These are phyloP conservation scores for Isoetes taiwanensis DNA, from an alignment of 75 land plant species.

Conservation along the genomic window DNA sequence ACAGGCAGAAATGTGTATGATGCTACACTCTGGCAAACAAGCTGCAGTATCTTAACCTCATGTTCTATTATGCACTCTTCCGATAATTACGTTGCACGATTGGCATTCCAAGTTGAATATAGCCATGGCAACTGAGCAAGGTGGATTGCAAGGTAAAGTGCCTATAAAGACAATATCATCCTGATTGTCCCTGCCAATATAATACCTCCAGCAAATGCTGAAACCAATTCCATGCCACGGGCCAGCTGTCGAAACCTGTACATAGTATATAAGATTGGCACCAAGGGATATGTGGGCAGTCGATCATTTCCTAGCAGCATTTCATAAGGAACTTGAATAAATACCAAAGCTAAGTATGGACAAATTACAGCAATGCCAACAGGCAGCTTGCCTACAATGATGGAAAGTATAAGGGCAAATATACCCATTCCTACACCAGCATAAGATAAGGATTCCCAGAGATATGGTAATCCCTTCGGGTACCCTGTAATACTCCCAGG, in stretches of 20 bases:
- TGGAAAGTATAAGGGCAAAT: not conserved
- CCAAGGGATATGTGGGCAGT: constrained; percentile 18
- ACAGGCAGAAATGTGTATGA: too few relatives aligned
- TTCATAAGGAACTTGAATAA: constrained; percentile 19
- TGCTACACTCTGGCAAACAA: too few relatives aligned
- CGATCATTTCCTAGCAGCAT: constrained; percentile 16
- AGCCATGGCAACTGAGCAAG: constrained; percentile 20
- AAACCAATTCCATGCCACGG: constrained; percentile 14
- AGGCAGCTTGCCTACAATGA: not conserved
- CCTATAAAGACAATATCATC: constrained; percentile 11
- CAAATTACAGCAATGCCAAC: not conserved
- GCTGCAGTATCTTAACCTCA: too few relatives aligned
- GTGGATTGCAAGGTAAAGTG: constrained; percentile 13
- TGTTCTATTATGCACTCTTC: too few relatives aligned
- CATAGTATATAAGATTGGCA: constrained; percentile 15
- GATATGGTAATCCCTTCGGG: constrained; percentile 14
- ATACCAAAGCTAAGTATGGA: not conserved
- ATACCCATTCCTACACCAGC: constrained; percentile 10
- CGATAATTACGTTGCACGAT: constrained; percentile 10
- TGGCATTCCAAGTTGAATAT: constrained; percentile 21
- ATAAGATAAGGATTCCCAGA: constrained; percentile 10
- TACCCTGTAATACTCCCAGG: constrained; percentile 20
- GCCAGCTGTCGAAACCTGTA: constrained; percentile 17
- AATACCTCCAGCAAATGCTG: constrained; percentile 13
- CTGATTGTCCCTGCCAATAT: constrained; percentile 4